Conservation (phyloP, 2,329 filamentous ascomycete genomes). For the Niveomyces coronatus region DNA sequence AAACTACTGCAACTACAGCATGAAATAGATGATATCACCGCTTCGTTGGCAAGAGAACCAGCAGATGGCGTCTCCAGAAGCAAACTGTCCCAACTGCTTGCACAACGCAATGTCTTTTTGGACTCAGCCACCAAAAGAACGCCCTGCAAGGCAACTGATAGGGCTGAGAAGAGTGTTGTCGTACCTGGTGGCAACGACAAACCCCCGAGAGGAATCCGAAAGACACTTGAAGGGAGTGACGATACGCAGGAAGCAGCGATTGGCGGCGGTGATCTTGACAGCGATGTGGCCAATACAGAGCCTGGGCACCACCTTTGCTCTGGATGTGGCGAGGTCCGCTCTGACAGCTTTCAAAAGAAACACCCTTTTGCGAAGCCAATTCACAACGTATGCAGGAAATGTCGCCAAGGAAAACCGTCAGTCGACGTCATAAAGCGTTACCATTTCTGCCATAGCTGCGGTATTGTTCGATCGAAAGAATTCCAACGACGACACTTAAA, state of each 20-base stretch:
- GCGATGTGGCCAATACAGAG: neutral
- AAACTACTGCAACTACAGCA: slow-evolving; percentile 1
- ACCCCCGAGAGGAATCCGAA: no score
- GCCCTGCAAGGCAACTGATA: no score
- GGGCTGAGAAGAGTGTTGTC: no score
- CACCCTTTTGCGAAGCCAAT: slow-evolving; percentile 21
- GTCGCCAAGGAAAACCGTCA: slow-evolving; percentile 19
- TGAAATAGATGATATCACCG: neutral
- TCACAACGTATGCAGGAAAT: slow-evolving; percentile 26
- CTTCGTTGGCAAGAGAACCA: neutral
- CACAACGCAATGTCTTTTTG: slow-evolving; percentile 2
- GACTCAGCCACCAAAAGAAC: slow-evolving; percentile 2
- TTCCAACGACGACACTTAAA: slow-evolving; percentile 20
- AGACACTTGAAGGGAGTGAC: neutral
- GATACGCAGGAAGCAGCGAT: neutral
- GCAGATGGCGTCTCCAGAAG: neutral
- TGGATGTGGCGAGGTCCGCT: slow-evolving; percentile 26
- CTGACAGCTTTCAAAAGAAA: slow-evolving; percentile 23
- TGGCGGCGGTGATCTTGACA: neutral
- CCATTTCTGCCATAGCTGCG: slow-evolving; percentile 35
- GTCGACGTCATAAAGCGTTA: slow-evolving; percentile 15
- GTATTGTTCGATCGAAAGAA: slow-evolving; percentile 26
- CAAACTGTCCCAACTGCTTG: neutral
- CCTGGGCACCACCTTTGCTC: slow-evolving; percentile 23
- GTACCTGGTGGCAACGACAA: no score